These are phyloP conservation scores for Aspergillus sojae DNA, from an alignment of 2,329 filamentous ascomycete genomes.

Conservation along the genomic window DNA sequence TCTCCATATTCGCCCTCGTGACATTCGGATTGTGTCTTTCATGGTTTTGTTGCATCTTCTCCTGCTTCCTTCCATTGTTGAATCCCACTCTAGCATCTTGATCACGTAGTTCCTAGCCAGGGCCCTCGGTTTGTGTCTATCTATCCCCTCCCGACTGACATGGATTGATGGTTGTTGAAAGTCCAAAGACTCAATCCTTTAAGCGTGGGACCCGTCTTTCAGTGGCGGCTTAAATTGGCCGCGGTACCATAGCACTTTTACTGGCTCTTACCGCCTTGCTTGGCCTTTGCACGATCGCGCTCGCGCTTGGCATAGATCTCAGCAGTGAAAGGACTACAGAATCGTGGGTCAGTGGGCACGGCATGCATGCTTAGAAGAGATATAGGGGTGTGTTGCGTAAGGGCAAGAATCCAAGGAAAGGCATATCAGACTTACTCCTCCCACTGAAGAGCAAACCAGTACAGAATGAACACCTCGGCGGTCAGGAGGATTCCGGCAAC, in stretches of 20 bases:
- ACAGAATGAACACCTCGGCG: slow-evolving; percentile 72
- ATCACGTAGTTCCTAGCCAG: neutral
- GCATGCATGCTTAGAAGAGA: slow-evolving; percentile 5
- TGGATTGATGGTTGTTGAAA: slow-evolving; percentile 35
- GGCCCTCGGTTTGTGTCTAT: neutral
- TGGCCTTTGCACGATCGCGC: slow-evolving; percentile 42
- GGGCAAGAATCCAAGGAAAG: slow-evolving; percentile 7
- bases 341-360: slow-evolving; percentile 10
- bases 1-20: neutral
- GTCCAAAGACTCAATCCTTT: slow-evolving; percentile 17
- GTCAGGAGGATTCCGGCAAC: slow-evolving; percentile 82
- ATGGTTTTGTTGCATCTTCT: neutral
- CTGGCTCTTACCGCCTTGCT: slow-evolving; percentile 40
- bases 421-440: slow-evolving; percentile 65
- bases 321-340: slow-evolving; percentile 74
- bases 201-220: neutral
- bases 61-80: slow-evolving; percentile 2
- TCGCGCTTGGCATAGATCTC: slow-evolving; percentile 82
- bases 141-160: slow-evolving; percentile 11
- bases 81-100: neutral
- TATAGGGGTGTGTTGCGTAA: neutral
- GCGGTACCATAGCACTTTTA: slow-evolving; percentile 25
- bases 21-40: neutral
- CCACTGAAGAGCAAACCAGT: slow-evolving; percentile 77
- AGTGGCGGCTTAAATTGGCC: neutral